phyloP scores from a whole-genome alignment of 805 yeast species.

The Metschnikowia lachancei region DNA sequence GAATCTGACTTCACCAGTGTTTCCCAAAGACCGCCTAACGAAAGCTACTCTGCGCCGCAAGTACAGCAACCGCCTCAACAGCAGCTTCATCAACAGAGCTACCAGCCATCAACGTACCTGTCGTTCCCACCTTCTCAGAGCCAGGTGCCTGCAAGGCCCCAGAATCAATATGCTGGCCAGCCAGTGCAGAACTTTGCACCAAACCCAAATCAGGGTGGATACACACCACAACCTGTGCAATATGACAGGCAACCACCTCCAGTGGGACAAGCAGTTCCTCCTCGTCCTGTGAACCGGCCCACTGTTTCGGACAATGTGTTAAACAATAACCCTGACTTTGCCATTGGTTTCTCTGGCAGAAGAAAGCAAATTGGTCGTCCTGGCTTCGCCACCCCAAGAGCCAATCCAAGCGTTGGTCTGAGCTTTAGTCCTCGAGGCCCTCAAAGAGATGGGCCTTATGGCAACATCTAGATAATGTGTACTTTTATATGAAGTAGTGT shows the following conservation, averaged over 20 bases:
- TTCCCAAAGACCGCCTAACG: constrained; percentile 73
- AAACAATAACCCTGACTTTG: constrained; percentile 41
- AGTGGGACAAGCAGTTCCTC: constrained; percentile 8
- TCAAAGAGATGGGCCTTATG: constrained; percentile 10
- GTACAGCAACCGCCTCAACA: constrained; percentile 6
- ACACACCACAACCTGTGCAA: constrained; percentile 1
- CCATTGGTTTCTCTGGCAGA: constrained; percentile 25
- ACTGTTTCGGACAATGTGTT: constrained; percentile 40
- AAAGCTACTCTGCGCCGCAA: constrained; percentile 24
- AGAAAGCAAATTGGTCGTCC: constrained; percentile 18
- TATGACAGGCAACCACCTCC: constrained; percentile 10
- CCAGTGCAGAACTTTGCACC: constrained; percentile 2
- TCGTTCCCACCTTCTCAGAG: constrained; percentile 3
- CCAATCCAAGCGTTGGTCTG: constrained; percentile 11
- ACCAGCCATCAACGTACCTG: constrained; percentile 4
- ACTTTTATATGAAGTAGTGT: neutral
- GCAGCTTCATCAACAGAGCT: constrained; percentile 3
- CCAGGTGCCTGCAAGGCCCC: neutral
- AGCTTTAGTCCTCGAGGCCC: neutral
- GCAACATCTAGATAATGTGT: neutral
- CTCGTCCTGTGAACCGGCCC: constrained; percentile 24
- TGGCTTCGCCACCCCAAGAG: constrained; percentile 1
- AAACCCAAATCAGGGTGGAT: constrained; percentile 3
- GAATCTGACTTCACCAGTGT: constrained; percentile 75
- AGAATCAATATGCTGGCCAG: neutral